Percentiles rank a stretch among this genome's conserved stretches.
Conservation (phyloP, 2,329 filamentous ascomycete species). For the Fusarium mexicanum region DNA sequence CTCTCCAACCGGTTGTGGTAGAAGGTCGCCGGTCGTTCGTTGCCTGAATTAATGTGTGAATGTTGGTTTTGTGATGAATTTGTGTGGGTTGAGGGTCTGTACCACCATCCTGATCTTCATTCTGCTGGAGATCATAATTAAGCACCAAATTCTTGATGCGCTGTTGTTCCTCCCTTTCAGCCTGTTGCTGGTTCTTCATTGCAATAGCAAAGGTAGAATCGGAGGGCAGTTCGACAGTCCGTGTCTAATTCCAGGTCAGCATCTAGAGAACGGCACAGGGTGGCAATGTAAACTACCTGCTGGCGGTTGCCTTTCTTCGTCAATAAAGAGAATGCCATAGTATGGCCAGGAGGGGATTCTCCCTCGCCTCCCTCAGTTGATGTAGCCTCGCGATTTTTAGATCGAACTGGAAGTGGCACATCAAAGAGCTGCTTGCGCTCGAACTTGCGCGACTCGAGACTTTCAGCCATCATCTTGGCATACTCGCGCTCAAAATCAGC, state of each 20-base stretch:
- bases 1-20: slow-evolving; percentile 67
- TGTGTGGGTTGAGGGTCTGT: slow-evolving; percentile 30
- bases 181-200: slow-evolving; percentile 95
- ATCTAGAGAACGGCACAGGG: neutral
- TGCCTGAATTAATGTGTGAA: slow-evolving; percentile 59
- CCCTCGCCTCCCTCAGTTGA: slow-evolving; percentile 42
- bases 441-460: slow-evolving; percentile 93
- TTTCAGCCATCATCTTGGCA: slow-evolving; percentile 98
- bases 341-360: slow-evolving; percentile 53
- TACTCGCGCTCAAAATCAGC: slow-evolving; percentile 98
- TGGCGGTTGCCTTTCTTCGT: slow-evolving; percentile 97
- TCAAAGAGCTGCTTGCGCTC: slow-evolving; percentile 96
- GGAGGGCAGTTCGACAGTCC: slow-evolving; percentile 86
- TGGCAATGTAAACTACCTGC: slow-evolving; percentile 67
- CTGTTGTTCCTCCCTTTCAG: slow-evolving; percentile 94
- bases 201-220: slow-evolving; percentile 96
- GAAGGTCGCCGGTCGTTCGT: slow-evolving; percentile 59
- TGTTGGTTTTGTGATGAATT: slow-evolving; percentile 51
- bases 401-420: slow-evolving; percentile 92
- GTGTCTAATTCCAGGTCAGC: slow-evolving; percentile 67
- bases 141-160: slow-evolving; percentile 98
- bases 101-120: slow-evolving; percentile 80
- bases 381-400: slow-evolving; percentile 68
- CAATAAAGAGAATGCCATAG: slow-evolving; percentile 96
- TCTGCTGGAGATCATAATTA: slow-evolving; percentile 93